These are phyloP conservation scores for Hydrangea macrophylla DNA, from an alignment of 148 eudicot genomes.

Conservation along the genomic window DNA sequence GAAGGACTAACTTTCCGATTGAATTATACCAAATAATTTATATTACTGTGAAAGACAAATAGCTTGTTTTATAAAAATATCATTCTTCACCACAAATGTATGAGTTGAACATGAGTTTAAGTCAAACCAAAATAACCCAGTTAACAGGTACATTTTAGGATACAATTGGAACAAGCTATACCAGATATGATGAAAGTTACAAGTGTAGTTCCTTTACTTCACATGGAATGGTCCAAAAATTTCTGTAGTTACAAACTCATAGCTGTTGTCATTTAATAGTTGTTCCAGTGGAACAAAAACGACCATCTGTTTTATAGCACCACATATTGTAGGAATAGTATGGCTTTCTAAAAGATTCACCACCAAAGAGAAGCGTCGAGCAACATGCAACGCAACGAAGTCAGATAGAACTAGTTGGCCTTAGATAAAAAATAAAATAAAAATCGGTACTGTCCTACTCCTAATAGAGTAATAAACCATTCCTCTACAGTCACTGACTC, in stretches of 20 bases:
- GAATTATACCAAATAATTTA: no score
- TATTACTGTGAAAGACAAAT: no score
- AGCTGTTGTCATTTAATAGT: conserved; percentile 71
- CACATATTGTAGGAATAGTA: conserved; percentile 72
- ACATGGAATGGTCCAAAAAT: conserved; percentile 98
- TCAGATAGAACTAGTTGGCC: no score
- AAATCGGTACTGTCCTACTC: no score
- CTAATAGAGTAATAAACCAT: no score
- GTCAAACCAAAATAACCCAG: not conserved
- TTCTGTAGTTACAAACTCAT: conserved; percentile 76
- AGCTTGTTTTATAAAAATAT: no score
- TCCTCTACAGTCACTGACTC: no score
- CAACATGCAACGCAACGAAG: no score
- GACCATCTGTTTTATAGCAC: conserved; percentile 92
- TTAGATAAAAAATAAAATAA: no score
- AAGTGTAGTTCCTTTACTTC: not conserved
- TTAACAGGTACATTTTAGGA: not conserved
- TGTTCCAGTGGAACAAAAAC: conserved; percentile 85
- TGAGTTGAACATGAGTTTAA: no score
- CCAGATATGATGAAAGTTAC: not conserved
- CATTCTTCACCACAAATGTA: no score
- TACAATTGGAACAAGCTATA: not conserved
- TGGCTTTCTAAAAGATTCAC: conserved; percentile 82
- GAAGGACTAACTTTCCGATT: not conserved
- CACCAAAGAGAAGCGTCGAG: conserved; percentile 81